A percentile compares a stretch with the other conserved stretches of the same genome.
Evolutionary conservation across 2,329 filamentous ascomycete genomes (phyloP).

Genomic region (Talaromyces sp.): DNA sequence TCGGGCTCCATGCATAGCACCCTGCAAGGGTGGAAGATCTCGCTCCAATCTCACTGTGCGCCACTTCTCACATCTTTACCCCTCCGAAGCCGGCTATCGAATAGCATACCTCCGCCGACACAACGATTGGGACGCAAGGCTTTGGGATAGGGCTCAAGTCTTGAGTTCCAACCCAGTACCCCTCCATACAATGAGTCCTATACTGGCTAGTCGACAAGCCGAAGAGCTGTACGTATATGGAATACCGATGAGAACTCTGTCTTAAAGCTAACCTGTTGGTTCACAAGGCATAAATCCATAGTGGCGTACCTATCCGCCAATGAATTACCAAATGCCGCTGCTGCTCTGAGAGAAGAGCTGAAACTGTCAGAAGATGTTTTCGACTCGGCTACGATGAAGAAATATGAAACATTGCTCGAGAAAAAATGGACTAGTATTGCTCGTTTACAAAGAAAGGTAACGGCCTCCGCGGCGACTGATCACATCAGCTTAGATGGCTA

Average conservation of each 20-base stretch:
- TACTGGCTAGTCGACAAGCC: slow-evolving; percentile 73
- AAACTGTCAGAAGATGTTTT: slow-evolving; percentile 53
- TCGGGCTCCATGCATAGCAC: background rate
- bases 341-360: slow-evolving; percentile 73
- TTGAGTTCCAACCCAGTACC: background rate
- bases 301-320: slow-evolving; percentile 78
- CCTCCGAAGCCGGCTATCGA: background rate
- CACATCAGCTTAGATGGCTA: background rate
- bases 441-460: slow-evolving; percentile 86
- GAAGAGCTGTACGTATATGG: slow-evolving; percentile 70
- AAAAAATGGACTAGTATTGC: slow-evolving; percentile 99
- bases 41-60: background rate
- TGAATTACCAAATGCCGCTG: slow-evolving; percentile 64
- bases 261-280: slow-evolving; percentile 13
- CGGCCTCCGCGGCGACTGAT: background rate
- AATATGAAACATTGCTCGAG: slow-evolving; percentile 89
- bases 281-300: slow-evolving; percentile 77
- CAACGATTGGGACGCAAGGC: background rate
- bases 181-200: slow-evolving; percentile 57
- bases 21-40: background rate
- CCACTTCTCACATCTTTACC: background rate
- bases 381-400: slow-evolving; percentile 77
- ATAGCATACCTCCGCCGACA: background rate
- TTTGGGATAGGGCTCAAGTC: background rate
- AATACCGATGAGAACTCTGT: background rate